Percentiles rank a stretch among this genome's conserved stretches.
Evolutionary conservation across 2,329 filamentous ascomycete genomes (phyloP).

Genomic region (Hortaea werneckii): DNA sequence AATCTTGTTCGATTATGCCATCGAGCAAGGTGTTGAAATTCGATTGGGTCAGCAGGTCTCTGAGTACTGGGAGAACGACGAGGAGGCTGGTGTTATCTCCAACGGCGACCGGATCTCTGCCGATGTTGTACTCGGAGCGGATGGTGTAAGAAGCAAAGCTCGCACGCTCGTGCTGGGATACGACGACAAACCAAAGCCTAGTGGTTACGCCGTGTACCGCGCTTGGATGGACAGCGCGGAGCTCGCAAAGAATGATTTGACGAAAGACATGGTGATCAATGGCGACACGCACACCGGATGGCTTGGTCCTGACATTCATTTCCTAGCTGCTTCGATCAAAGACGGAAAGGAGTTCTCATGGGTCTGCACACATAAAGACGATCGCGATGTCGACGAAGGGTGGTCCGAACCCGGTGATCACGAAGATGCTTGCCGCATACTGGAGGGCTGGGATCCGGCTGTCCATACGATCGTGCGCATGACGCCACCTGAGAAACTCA

Average conservation of each 20-base stretch:
- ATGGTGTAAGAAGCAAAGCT: slow-evolving; percentile 44
- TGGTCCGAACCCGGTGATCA: slow-evolving; percentile 37
- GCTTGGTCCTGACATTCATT: slow-evolving; percentile 45
- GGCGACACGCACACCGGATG: slow-evolving; percentile 44
- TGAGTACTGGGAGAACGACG: slow-evolving; percentile 21
- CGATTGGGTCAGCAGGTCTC: slow-evolving; percentile 20
- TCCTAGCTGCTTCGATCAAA: slow-evolving; percentile 44
- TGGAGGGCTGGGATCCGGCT: slow-evolving; percentile 34
- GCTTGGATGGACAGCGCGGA: slow-evolving; percentile 43
- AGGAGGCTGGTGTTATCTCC: slow-evolving; percentile 17
- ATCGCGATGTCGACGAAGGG: slow-evolving; percentile 37
- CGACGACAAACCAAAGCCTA: slow-evolving; percentile 31
- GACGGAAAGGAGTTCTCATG: slow-evolving; percentile 44
- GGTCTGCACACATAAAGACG: slow-evolving; percentile 44
- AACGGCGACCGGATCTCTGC: slow-evolving; percentile 30
- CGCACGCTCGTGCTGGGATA: slow-evolving; percentile 44
- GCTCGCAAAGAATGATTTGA: slow-evolving; percentile 41
- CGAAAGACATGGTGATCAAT: slow-evolving; percentile 43
- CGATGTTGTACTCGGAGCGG: slow-evolving; percentile 43
- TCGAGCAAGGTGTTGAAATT: slow-evolving; percentile 24
- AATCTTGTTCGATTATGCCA: slow-evolving; percentile 24
- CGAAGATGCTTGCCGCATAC: slow-evolving; percentile 34
- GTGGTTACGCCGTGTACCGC: slow-evolving; percentile 44
- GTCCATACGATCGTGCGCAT: slow-evolving; percentile 38
- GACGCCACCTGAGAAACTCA: slow-evolving; percentile 23